These are phyloP conservation scores for Dothideomycetes sp. DNA, from an alignment of 2,329 filamentous ascomycete species.

Conservation along the genomic window DNA sequence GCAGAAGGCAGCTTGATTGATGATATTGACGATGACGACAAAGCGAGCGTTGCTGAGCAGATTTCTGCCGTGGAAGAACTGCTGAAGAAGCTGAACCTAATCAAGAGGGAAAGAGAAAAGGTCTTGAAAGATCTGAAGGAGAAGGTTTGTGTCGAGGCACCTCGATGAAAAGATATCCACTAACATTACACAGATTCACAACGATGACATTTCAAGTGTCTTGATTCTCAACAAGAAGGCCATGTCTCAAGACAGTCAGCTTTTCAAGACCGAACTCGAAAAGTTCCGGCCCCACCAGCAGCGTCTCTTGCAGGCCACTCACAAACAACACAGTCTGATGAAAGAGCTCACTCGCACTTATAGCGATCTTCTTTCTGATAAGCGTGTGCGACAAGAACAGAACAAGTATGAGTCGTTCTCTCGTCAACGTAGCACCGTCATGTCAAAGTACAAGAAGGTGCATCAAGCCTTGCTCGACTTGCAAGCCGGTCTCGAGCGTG, in stretches of 20 bases:
- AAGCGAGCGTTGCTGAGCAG: constrained; percentile 76
- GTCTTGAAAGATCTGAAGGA: constrained; percentile 95
- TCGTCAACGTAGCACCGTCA: constrained; percentile 67
- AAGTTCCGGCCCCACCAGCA: constrained; percentile 93
- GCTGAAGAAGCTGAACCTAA: constrained; percentile 78
- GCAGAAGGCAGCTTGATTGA: constrained; percentile 76
- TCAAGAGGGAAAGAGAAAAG: constrained; percentile 85
- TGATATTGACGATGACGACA: constrained; percentile 79
- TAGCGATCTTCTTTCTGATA: constrained; percentile 82
- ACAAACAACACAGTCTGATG: constrained; percentile 89
- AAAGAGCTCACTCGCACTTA: constrained; percentile 88
- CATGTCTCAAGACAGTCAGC: constrained; percentile 78
- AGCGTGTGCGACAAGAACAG: constrained; percentile 85
- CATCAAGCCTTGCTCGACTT: constrained; percentile 91
- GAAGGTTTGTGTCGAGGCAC: constrained; percentile 54
- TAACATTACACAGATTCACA: constrained; percentile 65
- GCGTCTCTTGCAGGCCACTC: constrained; percentile 80
- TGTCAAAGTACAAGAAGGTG: constrained; percentile 80
- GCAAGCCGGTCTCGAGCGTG: constrained; percentile 72
- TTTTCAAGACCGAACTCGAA: constrained; percentile 94
- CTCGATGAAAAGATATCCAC: background rate
- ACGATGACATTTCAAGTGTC: constrained; percentile 94
- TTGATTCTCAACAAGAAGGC: constrained; percentile 97
- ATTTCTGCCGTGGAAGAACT: constrained; percentile 82
- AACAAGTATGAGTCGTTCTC: constrained; percentile 89